Base-by-base conservation (phyloP, 257 asterid genomes). In the Solanum pimpinellifolium region DNA sequence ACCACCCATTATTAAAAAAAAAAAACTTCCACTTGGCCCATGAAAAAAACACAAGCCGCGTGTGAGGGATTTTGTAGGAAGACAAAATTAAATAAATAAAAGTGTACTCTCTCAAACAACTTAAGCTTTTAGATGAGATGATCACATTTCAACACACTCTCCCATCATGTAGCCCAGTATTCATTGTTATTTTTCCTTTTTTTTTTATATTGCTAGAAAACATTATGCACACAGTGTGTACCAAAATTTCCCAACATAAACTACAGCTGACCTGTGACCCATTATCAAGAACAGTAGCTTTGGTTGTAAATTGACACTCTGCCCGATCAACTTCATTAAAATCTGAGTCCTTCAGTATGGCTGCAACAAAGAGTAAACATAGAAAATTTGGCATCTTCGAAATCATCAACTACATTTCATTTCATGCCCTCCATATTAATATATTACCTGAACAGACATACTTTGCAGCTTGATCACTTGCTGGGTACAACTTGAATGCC, bases 251-350 rank as follows among this genome's bases (percentile, higher is more conserved):
- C 56, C 59, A 65, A 25, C 29, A 65, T 44, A 66, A 85, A 39
- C 44, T 85, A 20, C 84, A 27, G 66, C 78, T 68, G 35, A 97
- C 99, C 99, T 97, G 99, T 85, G 99, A 92, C 91, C 99, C 99
- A 68, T 97, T 95, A 29, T 96, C 99, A 74, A 97, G 89, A 86
- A 92, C 92, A 27, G 99, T 97, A 82, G 99, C 95, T 83, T 96
- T 95, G 77, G 99, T 97, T 47, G 98, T 93, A 86, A 97, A 97
- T 81, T 95, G 98, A 84, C 99, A 97, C 90, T 97, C 98, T 42
- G 99, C 99, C 92, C 95, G 91, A 90, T 97, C 99, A 92, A 93
- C 98, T 93, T 96, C 99, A 85, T 89, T 90, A 86, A 95, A 97
- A 87, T 93, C 98, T 33, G 99, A 95, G 89, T 95, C 99, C 90